Percentiles rank a stretch among this genome's conserved stretches.
These are phyloP conservation scores for Pseudogymnoascus sp. DNA, from an alignment of 2,329 filamentous ascomycete genomes.

Conservation along the genomic window DNA sequence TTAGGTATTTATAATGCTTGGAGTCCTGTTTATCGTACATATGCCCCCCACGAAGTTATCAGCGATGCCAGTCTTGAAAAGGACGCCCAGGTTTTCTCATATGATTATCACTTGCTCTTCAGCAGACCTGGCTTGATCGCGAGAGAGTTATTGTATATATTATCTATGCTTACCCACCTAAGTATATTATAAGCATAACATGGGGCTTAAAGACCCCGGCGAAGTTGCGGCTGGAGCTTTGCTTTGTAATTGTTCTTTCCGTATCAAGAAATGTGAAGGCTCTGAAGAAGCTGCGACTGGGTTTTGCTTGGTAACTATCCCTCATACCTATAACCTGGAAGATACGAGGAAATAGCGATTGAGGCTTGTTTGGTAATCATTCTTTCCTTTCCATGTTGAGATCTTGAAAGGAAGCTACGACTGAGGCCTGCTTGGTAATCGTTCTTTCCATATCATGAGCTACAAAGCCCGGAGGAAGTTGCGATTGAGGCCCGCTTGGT, in stretches of 20 bases:
- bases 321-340: not conserved
- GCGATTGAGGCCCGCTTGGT: not conserved
- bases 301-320: not conserved
- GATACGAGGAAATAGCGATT: not conserved
- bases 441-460: too few relatives aligned
- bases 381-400: not conserved
- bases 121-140: not conserved
- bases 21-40: not conserved
- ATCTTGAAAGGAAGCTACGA: not conserved
- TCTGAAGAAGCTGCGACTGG: too few relatives aligned
- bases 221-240: not conserved
- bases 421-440: too few relatives aligned
- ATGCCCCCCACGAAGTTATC: not conserved
- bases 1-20: not conserved
- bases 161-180: not conserved
- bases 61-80: not conserved
- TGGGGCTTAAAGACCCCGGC: not conserved
- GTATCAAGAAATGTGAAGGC: too few relatives aligned
- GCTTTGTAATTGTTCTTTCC: too few relatives aligned
- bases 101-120: not conserved
- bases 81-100: not conserved
- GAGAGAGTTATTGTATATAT: not conserved
- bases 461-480: too few relatives aligned
- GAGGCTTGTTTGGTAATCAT: not conserved
- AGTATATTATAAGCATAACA: not conserved